phyloP scores from a whole-genome alignment of 2,329 filamentous ascomycete genomes.

The Fusarium aywerte region DNA sequence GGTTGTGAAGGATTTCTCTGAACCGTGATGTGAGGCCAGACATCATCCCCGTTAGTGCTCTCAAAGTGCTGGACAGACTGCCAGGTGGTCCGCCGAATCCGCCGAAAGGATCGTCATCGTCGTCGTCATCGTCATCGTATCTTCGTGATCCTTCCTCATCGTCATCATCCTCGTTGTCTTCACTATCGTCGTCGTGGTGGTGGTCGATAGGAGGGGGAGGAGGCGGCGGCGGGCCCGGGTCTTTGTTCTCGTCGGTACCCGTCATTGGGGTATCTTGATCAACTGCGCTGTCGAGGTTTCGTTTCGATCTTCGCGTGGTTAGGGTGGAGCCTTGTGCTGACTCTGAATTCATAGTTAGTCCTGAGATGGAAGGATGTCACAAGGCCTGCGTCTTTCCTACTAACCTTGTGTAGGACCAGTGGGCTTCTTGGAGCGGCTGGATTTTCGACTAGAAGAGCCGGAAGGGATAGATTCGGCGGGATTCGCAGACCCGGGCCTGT shows the following conservation, averaged over 20 bases:
- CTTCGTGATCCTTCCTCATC: conserved; percentile 53
- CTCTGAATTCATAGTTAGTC: conserved; percentile 46
- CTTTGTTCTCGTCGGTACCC: conserved; percentile 69
- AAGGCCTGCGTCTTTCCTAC: conserved; percentile 10
- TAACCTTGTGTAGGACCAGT: conserved; percentile 59
- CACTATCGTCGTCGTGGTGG: conserved; percentile 54
- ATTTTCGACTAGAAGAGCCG: conserved; percentile 76
- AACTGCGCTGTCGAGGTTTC: conserved; percentile 60
- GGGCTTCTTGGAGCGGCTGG: conserved; percentile 75
- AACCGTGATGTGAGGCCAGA: conserved; percentile 83
- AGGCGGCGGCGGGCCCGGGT: conserved; percentile 56
- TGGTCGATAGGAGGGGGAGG: conserved; percentile 53
- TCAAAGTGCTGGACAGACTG: conserved; percentile 80
- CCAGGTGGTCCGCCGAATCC: conserved; percentile 73
- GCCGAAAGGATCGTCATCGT: conserved; percentile 72
- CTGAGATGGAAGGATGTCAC: background rate
- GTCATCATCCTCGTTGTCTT: conserved; percentile 48
- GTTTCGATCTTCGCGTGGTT: conserved; percentile 62
- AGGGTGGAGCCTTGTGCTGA: conserved; percentile 51
- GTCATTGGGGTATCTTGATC: conserved; percentile 78
- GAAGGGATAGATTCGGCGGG: conserved; percentile 69
- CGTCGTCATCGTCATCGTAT: conserved; percentile 68
- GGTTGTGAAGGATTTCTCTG: conserved; percentile 77
- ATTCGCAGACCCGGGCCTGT: conserved; percentile 65
- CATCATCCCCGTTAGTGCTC: conserved; percentile 92